A percentile compares a stretch with the other conserved stretches of the same genome.
phyloP scores from a whole-genome alignment of 331 rosid genomes.

The Acacia pycnantha region DNA sequence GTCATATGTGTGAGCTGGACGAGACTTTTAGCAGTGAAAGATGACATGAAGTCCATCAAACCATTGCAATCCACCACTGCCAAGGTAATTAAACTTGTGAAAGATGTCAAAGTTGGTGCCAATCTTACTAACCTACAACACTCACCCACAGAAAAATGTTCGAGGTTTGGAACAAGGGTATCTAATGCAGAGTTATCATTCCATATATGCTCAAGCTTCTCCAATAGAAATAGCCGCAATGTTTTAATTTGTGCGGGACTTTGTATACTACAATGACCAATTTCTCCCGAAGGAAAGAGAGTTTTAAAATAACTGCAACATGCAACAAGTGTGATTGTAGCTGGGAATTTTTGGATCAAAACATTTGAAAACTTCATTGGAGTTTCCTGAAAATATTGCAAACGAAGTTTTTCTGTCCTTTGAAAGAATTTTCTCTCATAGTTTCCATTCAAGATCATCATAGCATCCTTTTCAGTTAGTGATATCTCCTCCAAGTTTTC shows the following conservation, averaged over 20 bases:
- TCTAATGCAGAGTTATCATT: background rate
- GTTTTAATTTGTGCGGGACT: background rate
- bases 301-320: background rate
- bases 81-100: background rate
- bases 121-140: background rate
- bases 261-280: background rate
- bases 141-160: accelerated
- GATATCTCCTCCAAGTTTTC: background rate
- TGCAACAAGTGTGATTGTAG: background rate
- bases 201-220: background rate
- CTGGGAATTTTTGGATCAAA: background rate
- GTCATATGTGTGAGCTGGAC: background rate
- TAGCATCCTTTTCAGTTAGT: no score
- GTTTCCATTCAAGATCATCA: background rate
- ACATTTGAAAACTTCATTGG: background rate
- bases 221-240: background rate
- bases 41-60: background rate
- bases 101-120: background rate
- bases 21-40: background rate
- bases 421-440: background rate
- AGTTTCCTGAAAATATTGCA: background rate
- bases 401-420: background rate
- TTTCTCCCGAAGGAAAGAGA: background rate
- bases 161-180: background rate
- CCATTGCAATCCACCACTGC: background rate